Evolutionary conservation across 352 stramenopile genomes (phyloP).

Genomic region (Plasmopara viticola): DNA sequence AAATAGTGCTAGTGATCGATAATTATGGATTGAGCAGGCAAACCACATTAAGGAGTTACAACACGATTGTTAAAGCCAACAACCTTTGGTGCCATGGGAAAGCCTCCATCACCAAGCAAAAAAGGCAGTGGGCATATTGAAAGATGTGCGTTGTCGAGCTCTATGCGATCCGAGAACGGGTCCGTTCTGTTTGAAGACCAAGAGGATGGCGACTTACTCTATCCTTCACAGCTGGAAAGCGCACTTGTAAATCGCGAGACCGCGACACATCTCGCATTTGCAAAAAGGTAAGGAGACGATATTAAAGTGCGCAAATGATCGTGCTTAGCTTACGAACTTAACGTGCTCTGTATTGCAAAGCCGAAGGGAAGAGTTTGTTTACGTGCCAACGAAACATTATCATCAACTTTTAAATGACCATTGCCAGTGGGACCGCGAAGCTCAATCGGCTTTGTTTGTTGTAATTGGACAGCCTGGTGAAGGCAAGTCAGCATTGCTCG

Average conservation of each 20-base stretch:
- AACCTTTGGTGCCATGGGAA: conserved; percentile 23
- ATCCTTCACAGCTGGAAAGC: conserved; percentile 37
- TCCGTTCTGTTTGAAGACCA: conserved; percentile 20
- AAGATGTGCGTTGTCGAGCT: conserved; percentile 7
- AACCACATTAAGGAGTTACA: conserved; percentile 18
- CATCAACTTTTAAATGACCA: conserved; percentile 64
- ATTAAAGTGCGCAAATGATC: background rate
- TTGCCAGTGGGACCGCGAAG: conserved; percentile 39
- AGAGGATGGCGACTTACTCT: conserved; percentile 5
- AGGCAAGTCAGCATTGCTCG: conserved; percentile 75
- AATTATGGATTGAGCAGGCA: conserved; percentile 22
- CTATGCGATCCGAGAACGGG: conserved; percentile 10
- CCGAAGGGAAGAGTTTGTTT: conserved; percentile 65
- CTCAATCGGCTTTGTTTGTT: conserved; percentile 41
- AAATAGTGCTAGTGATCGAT: conserved; percentile 4
- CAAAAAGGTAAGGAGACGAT: conserved; percentile 35
- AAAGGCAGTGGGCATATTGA: conserved; percentile 5
- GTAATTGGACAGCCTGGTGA: conserved; percentile 55
- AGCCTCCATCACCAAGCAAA: conserved; percentile 18
- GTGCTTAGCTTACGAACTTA: background rate
- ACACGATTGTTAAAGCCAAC: background rate
- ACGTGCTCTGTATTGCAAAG: conserved; percentile 16
- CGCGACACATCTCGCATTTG: conserved; percentile 64
- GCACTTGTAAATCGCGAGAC: conserved; percentile 68
- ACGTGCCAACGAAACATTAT: conserved; percentile 53